A percentile compares a stretch with the other conserved stretches of the same genome.
Conservation (phyloP, 495 filamentous ascomycete genomes). For the Penicillium verhagenii region DNA sequence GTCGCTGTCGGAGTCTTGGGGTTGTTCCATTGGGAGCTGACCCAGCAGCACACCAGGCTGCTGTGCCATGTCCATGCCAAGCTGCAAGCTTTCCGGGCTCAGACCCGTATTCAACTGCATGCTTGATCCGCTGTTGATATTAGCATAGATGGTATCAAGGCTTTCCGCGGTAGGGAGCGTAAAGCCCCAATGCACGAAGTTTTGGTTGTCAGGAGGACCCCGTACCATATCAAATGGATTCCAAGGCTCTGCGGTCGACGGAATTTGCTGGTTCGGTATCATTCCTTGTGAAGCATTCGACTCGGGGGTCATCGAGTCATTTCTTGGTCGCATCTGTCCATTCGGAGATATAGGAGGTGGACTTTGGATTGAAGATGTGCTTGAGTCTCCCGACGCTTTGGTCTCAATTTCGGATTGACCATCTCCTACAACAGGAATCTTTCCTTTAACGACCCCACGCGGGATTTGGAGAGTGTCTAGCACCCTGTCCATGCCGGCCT, state of each 20-base stretch:
- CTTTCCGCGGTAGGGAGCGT: slow-evolving; percentile 45
- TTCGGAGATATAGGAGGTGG: slow-evolving; percentile 12
- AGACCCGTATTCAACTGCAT: slow-evolving; percentile 24
- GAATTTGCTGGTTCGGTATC: slow-evolving; percentile 11
- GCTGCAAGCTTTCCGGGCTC: slow-evolving; percentile 32
- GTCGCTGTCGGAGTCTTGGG: slow-evolving; percentile 40
- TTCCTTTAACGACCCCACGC: slow-evolving; percentile 22
- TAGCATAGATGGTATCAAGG: slow-evolving; percentile 40
- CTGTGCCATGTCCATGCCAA: slow-evolving; percentile 36
- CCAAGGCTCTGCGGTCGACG: slow-evolving; percentile 21
- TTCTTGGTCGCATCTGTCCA: slow-evolving; percentile 9
- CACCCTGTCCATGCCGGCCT: slow-evolving; percentile 44
- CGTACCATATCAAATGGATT: slow-evolving; percentile 27
- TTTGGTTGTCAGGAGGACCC: slow-evolving; percentile 23
- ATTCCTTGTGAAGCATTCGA: slow-evolving; percentile 17
- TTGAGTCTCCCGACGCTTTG: background rate
- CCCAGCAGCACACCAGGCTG: slow-evolving; percentile 29
- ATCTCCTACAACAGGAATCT: background rate
- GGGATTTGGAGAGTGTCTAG: slow-evolving; percentile 47
- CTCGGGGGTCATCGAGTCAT: slow-evolving; percentile 5
- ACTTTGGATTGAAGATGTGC: slow-evolving; percentile 19
- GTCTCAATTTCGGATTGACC: background rate
- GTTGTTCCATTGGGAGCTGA: slow-evolving; percentile 21
- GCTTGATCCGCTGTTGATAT: slow-evolving; percentile 26
- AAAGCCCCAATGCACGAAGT: slow-evolving; percentile 38